These are phyloP conservation scores for Coemansia sp. DNA, from an alignment of 192 early-diverging fungal species.

Conservation along the genomic window DNA sequence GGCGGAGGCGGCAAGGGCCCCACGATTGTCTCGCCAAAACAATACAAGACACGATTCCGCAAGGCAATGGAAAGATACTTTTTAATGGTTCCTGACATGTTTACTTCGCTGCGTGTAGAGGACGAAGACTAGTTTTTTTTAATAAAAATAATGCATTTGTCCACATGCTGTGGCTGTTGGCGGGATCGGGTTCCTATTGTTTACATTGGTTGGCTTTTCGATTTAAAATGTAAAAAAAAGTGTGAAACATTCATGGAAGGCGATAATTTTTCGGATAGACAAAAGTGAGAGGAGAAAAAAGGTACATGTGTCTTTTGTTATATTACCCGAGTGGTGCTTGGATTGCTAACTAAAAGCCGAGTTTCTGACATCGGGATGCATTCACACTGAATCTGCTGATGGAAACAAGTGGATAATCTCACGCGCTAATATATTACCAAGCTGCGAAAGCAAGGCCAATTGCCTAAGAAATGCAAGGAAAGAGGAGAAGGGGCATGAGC, in stretches of 20 bases:
- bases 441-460: background rate
- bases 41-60: constrained; percentile 91
- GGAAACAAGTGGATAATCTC: background rate
- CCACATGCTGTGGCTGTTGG: background rate
- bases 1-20: constrained; percentile 92
- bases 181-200: background rate
- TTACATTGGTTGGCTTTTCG: background rate
- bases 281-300: background rate
- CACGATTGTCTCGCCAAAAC: constrained; percentile 93
- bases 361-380: background rate
- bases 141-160: background rate
- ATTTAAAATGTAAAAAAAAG: background rate
- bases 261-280: too few species aligned
- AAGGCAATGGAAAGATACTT: constrained; percentile 94
- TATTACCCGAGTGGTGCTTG: background rate
- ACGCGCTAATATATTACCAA: background rate
- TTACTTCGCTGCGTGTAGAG: constrained; percentile 24
- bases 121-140: constrained; percentile 14
- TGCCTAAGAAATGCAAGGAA: background rate
- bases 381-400: background rate
- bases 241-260: too few species aligned
- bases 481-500: background rate
- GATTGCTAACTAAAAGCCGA: background rate
- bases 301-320: background rate
- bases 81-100: constrained; percentile 79